Conservation (phyloP, 2,329 filamentous ascomycete genomes). For the Akanthomyces muscarius region DNA sequence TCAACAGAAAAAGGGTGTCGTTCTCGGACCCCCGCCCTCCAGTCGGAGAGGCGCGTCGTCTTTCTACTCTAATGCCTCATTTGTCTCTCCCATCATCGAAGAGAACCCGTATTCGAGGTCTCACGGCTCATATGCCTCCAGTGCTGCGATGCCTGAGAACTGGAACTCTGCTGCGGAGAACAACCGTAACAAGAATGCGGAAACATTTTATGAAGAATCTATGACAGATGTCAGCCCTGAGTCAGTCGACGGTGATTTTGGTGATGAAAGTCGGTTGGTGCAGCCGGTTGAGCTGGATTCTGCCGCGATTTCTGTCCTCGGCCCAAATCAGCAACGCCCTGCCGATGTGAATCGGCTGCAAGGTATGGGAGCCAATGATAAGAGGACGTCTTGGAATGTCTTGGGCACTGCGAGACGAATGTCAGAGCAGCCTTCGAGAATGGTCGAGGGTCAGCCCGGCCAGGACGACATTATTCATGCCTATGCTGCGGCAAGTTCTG, state of each 20-base stretch:
- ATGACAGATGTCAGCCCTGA: slow-evolving; percentile 42
- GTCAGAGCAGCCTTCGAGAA: slow-evolving; percentile 14
- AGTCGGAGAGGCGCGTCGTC: slow-evolving; percentile 58
- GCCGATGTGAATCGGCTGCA: not conserved
- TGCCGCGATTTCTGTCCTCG: slow-evolving; percentile 12
- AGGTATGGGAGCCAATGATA: slow-evolving; percentile 19
- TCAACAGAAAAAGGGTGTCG: slow-evolving; percentile 45
- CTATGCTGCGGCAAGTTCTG: slow-evolving; percentile 46
- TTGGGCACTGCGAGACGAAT: not conserved
- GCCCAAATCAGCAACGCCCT: not conserved
- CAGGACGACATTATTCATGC: slow-evolving; percentile 40
- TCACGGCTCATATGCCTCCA: slow-evolving; percentile 66
- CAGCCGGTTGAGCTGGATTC: slow-evolving; percentile 22
- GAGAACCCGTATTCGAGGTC: slow-evolving; percentile 57
- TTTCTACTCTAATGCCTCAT: slow-evolving; percentile 62
- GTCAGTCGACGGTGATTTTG: slow-evolving; percentile 42
- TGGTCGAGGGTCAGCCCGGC: not conserved
- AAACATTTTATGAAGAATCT: slow-evolving; percentile 48
- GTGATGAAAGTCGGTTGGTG: slow-evolving; percentile 51
- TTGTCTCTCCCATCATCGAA: slow-evolving; percentile 72
- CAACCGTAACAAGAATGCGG: slow-evolving; percentile 42
- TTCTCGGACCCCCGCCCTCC: slow-evolving; percentile 57
- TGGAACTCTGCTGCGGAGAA: slow-evolving; percentile 51
- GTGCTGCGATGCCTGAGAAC: slow-evolving; percentile 65
- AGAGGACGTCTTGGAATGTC: slow-evolving; percentile 16